Conservation (phyloP, 2,329 filamentous ascomycete genomes). For the Pseudogymnoascus sp. region DNA sequence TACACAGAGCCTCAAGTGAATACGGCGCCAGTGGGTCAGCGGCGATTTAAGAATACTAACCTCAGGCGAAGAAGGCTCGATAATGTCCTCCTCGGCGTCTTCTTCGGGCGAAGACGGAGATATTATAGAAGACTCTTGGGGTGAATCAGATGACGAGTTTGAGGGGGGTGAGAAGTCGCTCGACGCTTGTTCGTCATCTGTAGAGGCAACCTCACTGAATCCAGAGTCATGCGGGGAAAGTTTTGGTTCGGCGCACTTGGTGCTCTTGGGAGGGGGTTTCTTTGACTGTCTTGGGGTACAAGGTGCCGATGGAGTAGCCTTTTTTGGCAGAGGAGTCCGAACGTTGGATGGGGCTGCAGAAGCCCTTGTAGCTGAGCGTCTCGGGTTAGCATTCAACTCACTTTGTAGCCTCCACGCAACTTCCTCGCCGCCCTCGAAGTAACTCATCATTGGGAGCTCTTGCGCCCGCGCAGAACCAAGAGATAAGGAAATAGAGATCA, state of each 20-base stretch:
- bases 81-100: neutral
- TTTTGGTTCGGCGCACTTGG: neutral
- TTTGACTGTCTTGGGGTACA: neutral
- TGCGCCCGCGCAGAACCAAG: neutral
- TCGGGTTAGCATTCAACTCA: slow-evolving; percentile 3
- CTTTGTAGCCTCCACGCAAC: neutral
- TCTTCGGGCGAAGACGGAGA: neutral
- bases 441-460: neutral
- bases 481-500: neutral
- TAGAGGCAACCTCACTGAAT: neutral
- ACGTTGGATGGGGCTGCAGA: neutral
- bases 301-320: neutral
- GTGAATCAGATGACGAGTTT: neutral
- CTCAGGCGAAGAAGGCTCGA: neutral
- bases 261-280: neutral
- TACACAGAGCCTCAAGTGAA: neutral
- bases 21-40: neutral
- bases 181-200: neutral
- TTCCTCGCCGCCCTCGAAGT: neutral
- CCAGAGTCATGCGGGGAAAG: neutral
- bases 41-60: neutral
- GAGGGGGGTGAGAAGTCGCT: neutral
- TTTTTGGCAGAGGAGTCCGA: neutral
- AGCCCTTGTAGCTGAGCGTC: neutral
- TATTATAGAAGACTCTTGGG: neutral